Conservation (phyloP, 2,329 filamentous ascomycete species). For the Colletotrichum phormii region DNA sequence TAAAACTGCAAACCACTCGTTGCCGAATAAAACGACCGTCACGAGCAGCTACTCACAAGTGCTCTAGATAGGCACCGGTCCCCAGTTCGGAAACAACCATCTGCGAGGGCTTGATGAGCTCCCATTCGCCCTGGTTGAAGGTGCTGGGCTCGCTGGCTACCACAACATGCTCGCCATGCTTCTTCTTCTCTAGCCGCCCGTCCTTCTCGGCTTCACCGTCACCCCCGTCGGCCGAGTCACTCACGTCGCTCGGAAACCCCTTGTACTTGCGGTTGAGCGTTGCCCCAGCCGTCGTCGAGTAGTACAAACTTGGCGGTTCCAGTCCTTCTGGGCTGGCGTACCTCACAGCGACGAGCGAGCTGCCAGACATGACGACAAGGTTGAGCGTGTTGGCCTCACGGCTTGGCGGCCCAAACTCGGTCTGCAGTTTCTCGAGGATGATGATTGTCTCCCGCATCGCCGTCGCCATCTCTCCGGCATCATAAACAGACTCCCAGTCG, state of each 20-base stretch:
- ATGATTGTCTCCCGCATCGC: constrained; percentile 29
- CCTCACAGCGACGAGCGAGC: constrained; percentile 21
- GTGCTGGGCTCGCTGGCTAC: constrained; percentile 32
- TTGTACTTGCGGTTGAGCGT: constrained; percentile 30
- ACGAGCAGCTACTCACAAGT: background rate
- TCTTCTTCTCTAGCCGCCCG: constrained; percentile 6
- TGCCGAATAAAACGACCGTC: background rate
- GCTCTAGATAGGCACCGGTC: background rate
- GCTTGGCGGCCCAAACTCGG: background rate
- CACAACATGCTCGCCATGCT: constrained; percentile 13
- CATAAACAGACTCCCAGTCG: constrained; percentile 22
- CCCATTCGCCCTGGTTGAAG: constrained; percentile 21
- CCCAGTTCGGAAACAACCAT: constrained; percentile 20
- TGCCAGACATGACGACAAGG: constrained; percentile 10
- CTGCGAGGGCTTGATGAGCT: constrained; percentile 18
- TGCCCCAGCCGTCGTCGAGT: constrained; percentile 12
- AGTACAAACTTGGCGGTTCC: constrained; percentile 29
- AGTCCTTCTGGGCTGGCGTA: constrained; percentile 10
- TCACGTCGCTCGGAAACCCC: constrained; percentile 8
- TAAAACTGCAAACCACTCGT: background rate
- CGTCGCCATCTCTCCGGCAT: background rate
- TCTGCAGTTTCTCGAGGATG: constrained; percentile 21
- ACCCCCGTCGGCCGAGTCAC: background rate
- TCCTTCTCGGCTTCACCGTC: background rate
- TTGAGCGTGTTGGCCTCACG: constrained; percentile 10